Percentiles rank a stretch among this genome's conserved stretches.
phyloP scores from a whole-genome alignment of 2,329 filamentous ascomycete genomes.

The Zymoseptoria tritici region DNA sequence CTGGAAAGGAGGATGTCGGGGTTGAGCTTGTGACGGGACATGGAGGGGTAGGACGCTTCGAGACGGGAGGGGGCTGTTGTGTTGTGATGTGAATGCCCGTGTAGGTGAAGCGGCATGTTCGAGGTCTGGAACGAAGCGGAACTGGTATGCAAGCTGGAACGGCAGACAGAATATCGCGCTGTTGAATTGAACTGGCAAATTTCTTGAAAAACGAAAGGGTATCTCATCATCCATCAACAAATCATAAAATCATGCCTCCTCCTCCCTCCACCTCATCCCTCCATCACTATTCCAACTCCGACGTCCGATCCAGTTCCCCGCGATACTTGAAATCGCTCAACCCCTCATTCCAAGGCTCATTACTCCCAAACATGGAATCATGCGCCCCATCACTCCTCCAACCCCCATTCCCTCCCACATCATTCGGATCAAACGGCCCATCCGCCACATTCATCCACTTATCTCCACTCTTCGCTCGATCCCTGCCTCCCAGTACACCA shows the following conservation, averaged over 20 bases:
- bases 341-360: conserved; percentile 28
- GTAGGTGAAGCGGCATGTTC: background rate
- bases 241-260: background rate
- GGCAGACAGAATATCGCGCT: no score
- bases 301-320: conserved; percentile 17
- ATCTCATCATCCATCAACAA: background rate
- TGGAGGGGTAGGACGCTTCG: background rate
- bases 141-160: no score
- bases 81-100: background rate
- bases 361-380: conserved; percentile 21
- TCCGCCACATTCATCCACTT: background rate
- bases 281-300: conserved; percentile 16
- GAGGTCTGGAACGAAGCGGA: no score
- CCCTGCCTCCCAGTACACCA: background rate
- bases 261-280: no score
- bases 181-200: no score
- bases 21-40: conserved; percentile 16
- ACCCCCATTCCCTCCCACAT: conserved; percentile 2
- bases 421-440: conserved; percentile 6
- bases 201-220: no score
- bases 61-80: background rate
- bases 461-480: background rate
- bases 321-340: conserved; percentile 28
- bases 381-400: conserved; percentile 18
- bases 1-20: conserved; percentile 16